A percentile compares a stretch with the other conserved stretches of the same genome.
Evolutionary conservation across 495 filamentous ascomycete genomes (phyloP).

Genomic region (Niebla homalea): DNA sequence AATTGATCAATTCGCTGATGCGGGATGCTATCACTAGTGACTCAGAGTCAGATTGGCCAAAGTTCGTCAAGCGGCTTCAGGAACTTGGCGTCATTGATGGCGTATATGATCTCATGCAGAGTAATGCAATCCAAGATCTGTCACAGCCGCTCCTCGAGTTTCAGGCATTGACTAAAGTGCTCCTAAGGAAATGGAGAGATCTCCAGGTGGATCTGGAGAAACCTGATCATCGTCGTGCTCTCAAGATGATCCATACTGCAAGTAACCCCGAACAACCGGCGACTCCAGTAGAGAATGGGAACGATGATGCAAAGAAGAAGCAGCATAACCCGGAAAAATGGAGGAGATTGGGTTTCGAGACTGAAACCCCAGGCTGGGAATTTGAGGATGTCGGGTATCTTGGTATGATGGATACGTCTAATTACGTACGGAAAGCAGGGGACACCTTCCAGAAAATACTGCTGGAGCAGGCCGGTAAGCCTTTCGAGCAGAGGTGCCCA

Average conservation of each 20-base stretch:
- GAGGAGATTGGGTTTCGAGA: conserved; percentile 82
- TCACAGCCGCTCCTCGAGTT: conserved; percentile 88
- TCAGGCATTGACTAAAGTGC: conserved; percentile 79
- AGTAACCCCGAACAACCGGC: conserved; percentile 52
- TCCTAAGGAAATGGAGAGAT: conserved; percentile 83
- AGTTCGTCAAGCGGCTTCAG: conserved; percentile 84
- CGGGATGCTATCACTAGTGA: conserved; percentile 83
- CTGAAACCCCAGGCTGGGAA: conserved; percentile 71
- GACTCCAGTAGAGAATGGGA: conserved; percentile 24
- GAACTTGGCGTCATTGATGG: conserved; percentile 88
- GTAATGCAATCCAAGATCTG: conserved; percentile 81
- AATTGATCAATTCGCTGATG: conserved; percentile 90
- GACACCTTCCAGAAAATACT: conserved; percentile 85
- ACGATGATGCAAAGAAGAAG: conserved; percentile 35
- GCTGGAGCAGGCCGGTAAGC: conserved; percentile 72
- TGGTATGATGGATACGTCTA: conserved; percentile 94
- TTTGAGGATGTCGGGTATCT: conserved; percentile 81
- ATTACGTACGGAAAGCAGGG: conserved; percentile 82
- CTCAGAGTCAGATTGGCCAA: conserved; percentile 70
- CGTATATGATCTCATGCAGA: conserved; percentile 86
- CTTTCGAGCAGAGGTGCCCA: conserved; percentile 64
- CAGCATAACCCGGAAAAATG: conserved; percentile 85
- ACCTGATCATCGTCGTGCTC: conserved; percentile 74
- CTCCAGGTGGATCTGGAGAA: conserved; percentile 71
- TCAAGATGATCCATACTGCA: conserved; percentile 72